Evolutionary conservation across 2,329 filamentous ascomycete species (phyloP).

Genomic region (Fusarium sp.): DNA sequence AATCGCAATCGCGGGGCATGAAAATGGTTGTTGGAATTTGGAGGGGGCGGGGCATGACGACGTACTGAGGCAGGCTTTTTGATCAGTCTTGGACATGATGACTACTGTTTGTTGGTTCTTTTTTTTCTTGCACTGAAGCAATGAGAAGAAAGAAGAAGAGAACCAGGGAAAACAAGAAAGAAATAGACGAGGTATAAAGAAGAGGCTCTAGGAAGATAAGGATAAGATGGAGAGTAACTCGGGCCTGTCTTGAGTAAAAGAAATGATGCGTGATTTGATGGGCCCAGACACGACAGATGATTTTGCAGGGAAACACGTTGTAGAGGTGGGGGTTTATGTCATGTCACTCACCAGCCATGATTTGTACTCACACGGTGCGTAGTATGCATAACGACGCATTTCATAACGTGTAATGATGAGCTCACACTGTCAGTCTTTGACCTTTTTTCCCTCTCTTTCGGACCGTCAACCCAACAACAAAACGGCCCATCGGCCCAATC

Average conservation of each 20-base stretch:
- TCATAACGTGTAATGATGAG: slow-evolving; percentile 19
- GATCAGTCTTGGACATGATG: slow-evolving; percentile 64
- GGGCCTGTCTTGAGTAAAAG: slow-evolving; percentile 29
- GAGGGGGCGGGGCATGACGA: slow-evolving; percentile 45
- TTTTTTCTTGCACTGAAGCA: slow-evolving; percentile 21
- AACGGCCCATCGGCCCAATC: slow-evolving; percentile 38
- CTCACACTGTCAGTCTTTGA: not conserved
- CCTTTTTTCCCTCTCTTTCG: slow-evolving; percentile 21
- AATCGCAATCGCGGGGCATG: slow-evolving; percentile 33
- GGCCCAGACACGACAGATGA: slow-evolving; percentile 28
- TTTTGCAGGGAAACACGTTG: slow-evolving; percentile 42
- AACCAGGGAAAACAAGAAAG: slow-evolving; percentile 1
- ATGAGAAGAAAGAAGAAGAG: slow-evolving; percentile 21
- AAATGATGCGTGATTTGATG: slow-evolving; percentile 48
- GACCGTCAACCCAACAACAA: slow-evolving; percentile 35
- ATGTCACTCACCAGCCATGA: slow-evolving; percentile 30
- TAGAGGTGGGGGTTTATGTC: slow-evolving; percentile 41
- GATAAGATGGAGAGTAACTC: slow-evolving; percentile 34
- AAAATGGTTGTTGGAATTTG: slow-evolving; percentile 38
- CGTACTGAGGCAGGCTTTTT: slow-evolving; percentile 71
- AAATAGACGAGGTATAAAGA: slow-evolving; percentile 27
- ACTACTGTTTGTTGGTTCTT: slow-evolving; percentile 23
- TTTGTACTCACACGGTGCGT: slow-evolving; percentile 18
- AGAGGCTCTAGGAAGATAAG: slow-evolving; percentile 22
- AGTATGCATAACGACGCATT: fast-evolving